Evolutionary conservation across 129 eudicot species (phyloP).

Genomic region (Tagetes erecta): DNA sequence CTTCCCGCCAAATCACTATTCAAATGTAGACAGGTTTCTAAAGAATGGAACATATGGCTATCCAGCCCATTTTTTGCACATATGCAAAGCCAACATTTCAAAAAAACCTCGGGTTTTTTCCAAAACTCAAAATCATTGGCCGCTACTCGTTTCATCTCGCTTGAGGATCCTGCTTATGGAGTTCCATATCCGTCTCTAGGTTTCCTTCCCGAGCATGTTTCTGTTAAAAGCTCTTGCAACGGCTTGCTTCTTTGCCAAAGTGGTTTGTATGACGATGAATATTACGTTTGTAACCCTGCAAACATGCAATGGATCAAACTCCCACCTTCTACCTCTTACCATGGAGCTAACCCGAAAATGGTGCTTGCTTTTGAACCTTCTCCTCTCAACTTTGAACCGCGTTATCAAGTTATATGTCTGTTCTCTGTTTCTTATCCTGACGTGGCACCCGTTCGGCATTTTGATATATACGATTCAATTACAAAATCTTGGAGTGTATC

Average conservation of each 20-base stretch:
- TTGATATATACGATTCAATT: slow-evolving; percentile 58
- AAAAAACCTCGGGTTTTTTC: slow-evolving; percentile 54
- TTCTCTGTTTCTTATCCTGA: slow-evolving; percentile 33
- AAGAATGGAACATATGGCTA: slow-evolving; percentile 60
- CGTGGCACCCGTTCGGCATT: slow-evolving; percentile 25
- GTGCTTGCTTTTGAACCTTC: slow-evolving; percentile 63
- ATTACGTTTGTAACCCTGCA: slow-evolving; percentile 57
- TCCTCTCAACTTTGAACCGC: slow-evolving; percentile 34
- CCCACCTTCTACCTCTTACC: slow-evolving; percentile 40
- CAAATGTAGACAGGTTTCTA: slow-evolving; percentile 46
- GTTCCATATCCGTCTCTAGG: slow-evolving; percentile 43
- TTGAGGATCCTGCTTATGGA: slow-evolving; percentile 42
- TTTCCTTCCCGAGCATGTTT: slow-evolving; percentile 36
- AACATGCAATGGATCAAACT: slow-evolving; percentile 31
- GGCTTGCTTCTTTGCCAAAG: slow-evolving; percentile 61
- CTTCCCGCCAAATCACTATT: slow-evolving; percentile 66
- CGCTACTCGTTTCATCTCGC: slow-evolving; percentile 35
- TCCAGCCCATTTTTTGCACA: slow-evolving; percentile 48
- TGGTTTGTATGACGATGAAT: background rate
- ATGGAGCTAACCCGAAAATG: slow-evolving; percentile 35
- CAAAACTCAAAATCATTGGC: background rate
- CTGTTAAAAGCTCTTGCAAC: slow-evolving; percentile 46
- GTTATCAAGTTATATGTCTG: slow-evolving; percentile 47
- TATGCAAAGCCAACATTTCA: slow-evolving; percentile 41
- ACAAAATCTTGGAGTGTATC: slow-evolving; percentile 47